Evolutionary conservation across 345 rosid genomes (phyloP), one percentile per base, ranked within the genome.

Genomic region (rapeseed (Brassica napus)): DNA sequence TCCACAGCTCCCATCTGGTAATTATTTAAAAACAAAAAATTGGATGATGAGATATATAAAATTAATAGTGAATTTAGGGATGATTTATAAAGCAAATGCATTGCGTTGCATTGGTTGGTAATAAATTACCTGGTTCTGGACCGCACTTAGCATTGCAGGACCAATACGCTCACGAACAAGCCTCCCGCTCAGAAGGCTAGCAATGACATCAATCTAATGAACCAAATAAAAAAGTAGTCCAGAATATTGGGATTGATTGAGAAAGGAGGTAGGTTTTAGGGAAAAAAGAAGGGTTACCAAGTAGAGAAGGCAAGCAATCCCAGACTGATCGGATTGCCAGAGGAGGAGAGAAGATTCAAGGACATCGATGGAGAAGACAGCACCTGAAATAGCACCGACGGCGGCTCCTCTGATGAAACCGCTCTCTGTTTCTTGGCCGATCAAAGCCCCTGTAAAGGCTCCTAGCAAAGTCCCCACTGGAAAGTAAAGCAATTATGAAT

Each of bases 351-450:
- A 92, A 65, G 98, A 92, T 82, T 94, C 98, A 70, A 94, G 93
- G 65, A 94, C 98, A 82, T 94, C 97, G 68, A 94, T 93, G 16
- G 98, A 94, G 84, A 93, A 94, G 86, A 94, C 97, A 34, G 98
- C 98, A 68, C 98, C 98, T 6, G 98, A 94, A 58, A 94, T 92
- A 16, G 98, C 98, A 16, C 98, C 98, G 59, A 94, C 92, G 5
- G 97, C 94, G 54, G 98, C 98, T 34, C 98, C 98, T 81, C 98
- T 77, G 60, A 94, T 87, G 80, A 94, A 94, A 8, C 98, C 98
- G 81, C 97, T 91, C 84, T 94, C 98, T 0, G 98, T 94, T 81
- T 94, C 98, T 86, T 94, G 98, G 72, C 98, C 98, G 64, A 94
- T 94, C 88, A 94, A 79, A 85, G 98, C 98, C 61, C 98, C 98